These are phyloP conservation scores for Spathaspora girioi DNA, from an alignment of 805 yeast genomes.

Conservation along the genomic window DNA sequence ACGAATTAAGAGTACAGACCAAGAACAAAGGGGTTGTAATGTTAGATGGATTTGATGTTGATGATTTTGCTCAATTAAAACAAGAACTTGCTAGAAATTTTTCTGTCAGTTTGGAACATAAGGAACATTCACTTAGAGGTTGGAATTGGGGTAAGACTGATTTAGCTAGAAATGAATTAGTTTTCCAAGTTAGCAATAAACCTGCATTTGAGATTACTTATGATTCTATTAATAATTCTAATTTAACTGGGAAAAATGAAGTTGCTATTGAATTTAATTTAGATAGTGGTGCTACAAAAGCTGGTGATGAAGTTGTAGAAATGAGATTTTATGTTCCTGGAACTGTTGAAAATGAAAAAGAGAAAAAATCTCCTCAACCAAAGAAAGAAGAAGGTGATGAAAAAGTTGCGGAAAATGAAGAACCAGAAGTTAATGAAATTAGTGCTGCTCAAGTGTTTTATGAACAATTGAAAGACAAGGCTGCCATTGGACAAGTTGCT, in stretches of 20 bases:
- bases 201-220: slow-evolving; percentile 94
- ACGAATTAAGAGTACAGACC: slow-evolving; percentile 84
- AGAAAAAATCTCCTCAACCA: slow-evolving; percentile 20
- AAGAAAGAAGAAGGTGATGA: slow-evolving; percentile 34
- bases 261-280: slow-evolving; percentile 84
- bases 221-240: slow-evolving; percentile 72
- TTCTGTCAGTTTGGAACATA: slow-evolving; percentile 66
- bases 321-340: slow-evolving; percentile 93
- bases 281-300: slow-evolving; percentile 53
- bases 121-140: slow-evolving; percentile 92
- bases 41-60: slow-evolving; percentile 88
- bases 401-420: slow-evolving; percentile 30
- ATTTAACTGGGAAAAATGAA: slow-evolving; percentile 87
- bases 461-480: slow-evolving; percentile 87
- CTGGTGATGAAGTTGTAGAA: slow-evolving; percentile 96
- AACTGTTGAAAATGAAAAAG: slow-evolving; percentile 55
- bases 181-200: slow-evolving; percentile 79
- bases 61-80: slow-evolving; percentile 77
- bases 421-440: slow-evolving; percentile 43
- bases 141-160: slow-evolving; percentile 99
- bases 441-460: slow-evolving; percentile 82
- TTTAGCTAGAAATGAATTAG: slow-evolving; percentile 86
- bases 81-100: slow-evolving; percentile 80
- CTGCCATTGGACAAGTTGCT: slow-evolving; percentile 89
- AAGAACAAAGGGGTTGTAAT: slow-evolving; percentile 80